Conservation (phyloP, 225 moss, liverwort and hornwort genomes). For the Sphagnum contortum region DNA sequence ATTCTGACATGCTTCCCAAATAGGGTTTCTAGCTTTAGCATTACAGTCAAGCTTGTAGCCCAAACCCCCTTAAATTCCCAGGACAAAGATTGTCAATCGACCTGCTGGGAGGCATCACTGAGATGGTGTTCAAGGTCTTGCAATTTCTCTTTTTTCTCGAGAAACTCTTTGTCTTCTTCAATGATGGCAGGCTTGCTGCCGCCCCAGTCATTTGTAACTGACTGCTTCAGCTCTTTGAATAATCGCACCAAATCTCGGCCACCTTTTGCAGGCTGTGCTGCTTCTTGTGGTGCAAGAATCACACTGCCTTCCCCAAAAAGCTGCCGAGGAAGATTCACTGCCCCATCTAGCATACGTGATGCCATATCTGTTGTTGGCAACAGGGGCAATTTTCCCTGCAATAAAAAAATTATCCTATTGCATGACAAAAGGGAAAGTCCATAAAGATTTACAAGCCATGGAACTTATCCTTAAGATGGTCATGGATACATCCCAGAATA, state of each 20-base stretch:
- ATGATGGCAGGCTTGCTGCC: constrained; percentile 70
- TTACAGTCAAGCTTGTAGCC: too few relatives aligned
- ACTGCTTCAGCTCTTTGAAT: constrained; percentile 95
- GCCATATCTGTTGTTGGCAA: constrained; percentile 80
- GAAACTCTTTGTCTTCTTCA: constrained; percentile 84
- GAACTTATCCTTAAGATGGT: too few relatives aligned
- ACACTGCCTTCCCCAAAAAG: constrained; percentile 88
- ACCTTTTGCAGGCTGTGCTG: constrained; percentile 77
- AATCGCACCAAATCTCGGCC: constrained; percentile 82
- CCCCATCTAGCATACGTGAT: constrained; percentile 93
- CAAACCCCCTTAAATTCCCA: too few relatives aligned
- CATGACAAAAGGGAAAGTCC: too few relatives aligned
- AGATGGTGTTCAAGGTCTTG: constrained; percentile 85
- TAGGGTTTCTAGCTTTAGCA: too few relatives aligned
- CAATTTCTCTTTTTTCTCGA: constrained; percentile 85
- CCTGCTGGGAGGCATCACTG: constrained; percentile 96
- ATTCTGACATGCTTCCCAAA: too few relatives aligned
- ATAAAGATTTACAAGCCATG: too few relatives aligned
- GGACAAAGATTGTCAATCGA: constrained; percentile 2
- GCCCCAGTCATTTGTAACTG: constrained; percentile 93
- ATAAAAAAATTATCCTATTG: not conserved
- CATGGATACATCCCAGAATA: too few relatives aligned
- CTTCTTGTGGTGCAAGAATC: constrained; percentile 68
- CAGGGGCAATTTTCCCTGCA: constrained; percentile 82
- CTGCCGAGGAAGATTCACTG: constrained; percentile 93